Base-by-base conservation (phyloP, 805 yeast species). In the Sugiyamaella mastotermitis region DNA sequence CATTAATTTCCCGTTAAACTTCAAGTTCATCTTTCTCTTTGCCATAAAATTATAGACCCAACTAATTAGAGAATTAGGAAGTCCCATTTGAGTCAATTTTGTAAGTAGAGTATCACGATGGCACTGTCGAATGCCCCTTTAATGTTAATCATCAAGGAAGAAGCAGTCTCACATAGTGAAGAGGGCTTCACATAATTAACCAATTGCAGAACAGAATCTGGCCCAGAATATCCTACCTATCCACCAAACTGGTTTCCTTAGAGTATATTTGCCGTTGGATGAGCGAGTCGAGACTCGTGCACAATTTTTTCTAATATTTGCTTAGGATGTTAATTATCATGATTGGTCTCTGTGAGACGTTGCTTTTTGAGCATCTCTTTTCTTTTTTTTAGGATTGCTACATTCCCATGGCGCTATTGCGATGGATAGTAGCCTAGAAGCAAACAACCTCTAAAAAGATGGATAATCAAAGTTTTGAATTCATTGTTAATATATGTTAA, bases 111-210 rank as follows among this genome's bases (percentile, higher is more conserved):
- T 31, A 19, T 17, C 35, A 9, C 27, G 11, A 31, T 31, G 35
- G n/a, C 35, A 17, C 18, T 13, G 33, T 31, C 35, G 18, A 31
- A 31, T 17, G 35, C 35, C 7, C 35, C 35, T 31, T 31, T 31
- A 10, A 31, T 14, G n/a, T 31, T 31, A 14, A 31, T 31, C 33
- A 31, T 31, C n/a, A 31, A 14, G 14, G 18, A 10, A 7, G 33
- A 23, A n/a, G 26, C n/a, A 10, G n/a, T 23, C 26, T 23, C n/a
- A 10, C 26, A 10, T 23, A n/a, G n/a, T n/a, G n/a, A n/a, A n/a
- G 26, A 10, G 14, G 7, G 9, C 9, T 9, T 10, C 31, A 15
- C 18, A 10, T 14, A 8, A 9, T 31, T 31, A 8, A 31, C n/a
- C 33, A 31, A n/a, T 8, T 14, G 31, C 29, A 17, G 7, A 7